Evolutionary conservation across 1,284 basidiomycete genomes (phyloP).

Genomic region (Cutaneotrichosporon sp.): DNA sequence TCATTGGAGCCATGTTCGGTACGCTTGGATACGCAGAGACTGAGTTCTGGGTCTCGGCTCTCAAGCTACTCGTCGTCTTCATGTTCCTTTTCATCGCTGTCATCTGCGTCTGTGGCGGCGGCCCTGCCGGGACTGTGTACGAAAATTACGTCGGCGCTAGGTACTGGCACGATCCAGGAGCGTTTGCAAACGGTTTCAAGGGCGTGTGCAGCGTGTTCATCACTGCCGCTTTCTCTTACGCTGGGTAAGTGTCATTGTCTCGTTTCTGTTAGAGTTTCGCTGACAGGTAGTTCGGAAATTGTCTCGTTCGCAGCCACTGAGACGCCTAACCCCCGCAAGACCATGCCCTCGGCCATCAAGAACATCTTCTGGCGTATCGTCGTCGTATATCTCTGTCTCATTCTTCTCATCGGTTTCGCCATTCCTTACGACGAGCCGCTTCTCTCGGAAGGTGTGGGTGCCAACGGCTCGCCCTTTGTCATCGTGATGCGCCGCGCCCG

Average conservation of each 20-base stretch:
- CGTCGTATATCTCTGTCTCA: slow-evolving; percentile 56
- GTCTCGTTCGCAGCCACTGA: slow-evolving; percentile 65
- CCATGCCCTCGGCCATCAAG: slow-evolving; percentile 25
- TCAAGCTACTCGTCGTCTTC: slow-evolving; percentile 52
- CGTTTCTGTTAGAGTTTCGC: background rate
- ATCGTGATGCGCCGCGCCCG: slow-evolving; percentile 53
- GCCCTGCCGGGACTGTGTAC: slow-evolving; percentile 41
- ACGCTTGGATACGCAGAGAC: slow-evolving; percentile 50
- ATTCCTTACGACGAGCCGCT: slow-evolving; percentile 51
- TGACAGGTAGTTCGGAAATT: slow-evolving; percentile 65
- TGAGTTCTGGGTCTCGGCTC: slow-evolving; percentile 51
- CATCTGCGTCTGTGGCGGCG: slow-evolving; percentile 46
- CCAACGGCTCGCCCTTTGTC: slow-evolving; percentile 58
- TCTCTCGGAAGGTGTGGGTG: slow-evolving; percentile 50
- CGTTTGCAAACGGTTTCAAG: slow-evolving; percentile 55
- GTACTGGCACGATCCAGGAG: slow-evolving; percentile 48
- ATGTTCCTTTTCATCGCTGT: slow-evolving; percentile 51
- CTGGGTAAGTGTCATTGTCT: slow-evolving; percentile 41
- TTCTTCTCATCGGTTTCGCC: slow-evolving; percentile 56
- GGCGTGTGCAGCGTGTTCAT: slow-evolving; percentile 46
- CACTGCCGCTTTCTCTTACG: slow-evolving; percentile 75
- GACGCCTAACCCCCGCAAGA: slow-evolving; percentile 35
- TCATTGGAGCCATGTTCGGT: slow-evolving; percentile 36
- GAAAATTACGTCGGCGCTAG: slow-evolving; percentile 37
- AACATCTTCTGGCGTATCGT: slow-evolving; percentile 57